Conservation (phyloP, 2,329 filamentous ascomycete species). For the Botrytis elliptica region DNA sequence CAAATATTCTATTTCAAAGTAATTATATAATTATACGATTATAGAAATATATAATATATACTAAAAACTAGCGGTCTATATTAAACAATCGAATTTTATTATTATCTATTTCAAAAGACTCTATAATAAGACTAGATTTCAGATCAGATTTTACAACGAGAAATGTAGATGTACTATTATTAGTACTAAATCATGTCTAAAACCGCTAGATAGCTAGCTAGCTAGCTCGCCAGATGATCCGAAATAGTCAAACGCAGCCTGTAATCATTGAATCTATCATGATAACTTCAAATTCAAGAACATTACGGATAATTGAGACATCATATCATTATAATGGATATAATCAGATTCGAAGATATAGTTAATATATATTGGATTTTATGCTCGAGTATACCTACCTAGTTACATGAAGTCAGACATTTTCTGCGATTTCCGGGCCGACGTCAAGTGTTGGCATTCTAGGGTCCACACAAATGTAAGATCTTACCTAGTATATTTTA, state of each 20-base stretch:
- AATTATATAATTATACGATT: too few relatives aligned
- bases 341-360: neutral
- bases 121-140: too few relatives aligned
- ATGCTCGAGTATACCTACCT: too few relatives aligned
- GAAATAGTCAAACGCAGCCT: neutral
- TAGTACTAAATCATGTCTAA: neutral
- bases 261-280: neutral
- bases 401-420: neutral
- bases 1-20: too few relatives aligned
- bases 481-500: neutral
- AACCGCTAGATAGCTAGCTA: too few relatives aligned
- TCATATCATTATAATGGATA: rapidly evolving
- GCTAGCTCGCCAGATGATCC: neutral
- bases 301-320: neutral
- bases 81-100: too few relatives aligned
- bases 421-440: neutral
- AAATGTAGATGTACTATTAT: neutral
- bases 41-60: too few relatives aligned
- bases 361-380: too few relatives aligned
- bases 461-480: neutral
- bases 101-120: too few relatives aligned
- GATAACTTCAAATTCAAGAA: neutral
- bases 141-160: neutral
- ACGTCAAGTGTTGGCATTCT: neutral
- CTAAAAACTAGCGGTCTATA: too few relatives aligned